These are phyloP conservation scores for Clarireedia homoeocarpa DNA, from an alignment of 2,329 filamentous ascomycete genomes.

Conservation along the genomic window DNA sequence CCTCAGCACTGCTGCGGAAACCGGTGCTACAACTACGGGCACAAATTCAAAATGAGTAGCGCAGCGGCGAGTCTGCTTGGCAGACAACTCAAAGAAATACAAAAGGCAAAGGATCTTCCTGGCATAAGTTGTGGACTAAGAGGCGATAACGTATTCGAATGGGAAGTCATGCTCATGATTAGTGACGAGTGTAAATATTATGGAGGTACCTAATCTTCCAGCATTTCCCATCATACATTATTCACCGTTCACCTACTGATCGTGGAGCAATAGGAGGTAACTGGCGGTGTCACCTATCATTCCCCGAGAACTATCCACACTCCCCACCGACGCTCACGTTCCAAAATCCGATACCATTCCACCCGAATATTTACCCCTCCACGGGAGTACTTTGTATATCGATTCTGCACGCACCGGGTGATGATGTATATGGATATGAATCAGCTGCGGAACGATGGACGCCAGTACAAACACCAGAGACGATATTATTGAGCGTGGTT, in stretches of 20 bases:
- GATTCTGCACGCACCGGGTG: slow-evolving; percentile 90
- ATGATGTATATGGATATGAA: slow-evolving; percentile 93
- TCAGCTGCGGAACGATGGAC: slow-evolving; percentile 84
- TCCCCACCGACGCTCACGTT: slow-evolving; percentile 87
- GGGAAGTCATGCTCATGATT: slow-evolving; percentile 99
- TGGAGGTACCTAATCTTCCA: slow-evolving; percentile 42
- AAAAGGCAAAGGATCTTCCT: slow-evolving; percentile 80
- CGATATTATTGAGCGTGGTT: slow-evolving; percentile 85
- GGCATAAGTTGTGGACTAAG: slow-evolving; percentile 90
- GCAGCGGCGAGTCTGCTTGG: slow-evolving; percentile 63
- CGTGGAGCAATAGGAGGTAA: slow-evolving; percentile 60
- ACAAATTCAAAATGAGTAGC: neutral
- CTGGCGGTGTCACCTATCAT: slow-evolving; percentile 78
- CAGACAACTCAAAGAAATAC: slow-evolving; percentile 90
- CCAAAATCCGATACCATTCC: slow-evolving; percentile 74
- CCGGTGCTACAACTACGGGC: no score
- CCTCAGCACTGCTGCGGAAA: no score
- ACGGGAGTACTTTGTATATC: slow-evolving; percentile 90
- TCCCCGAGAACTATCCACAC: slow-evolving; percentile 79
- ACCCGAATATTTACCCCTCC: slow-evolving; percentile 80
- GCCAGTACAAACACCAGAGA: slow-evolving; percentile 91
- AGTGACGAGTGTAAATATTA: slow-evolving; percentile 74
- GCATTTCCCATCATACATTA: no score
- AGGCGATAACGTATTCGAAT: slow-evolving; percentile 86
- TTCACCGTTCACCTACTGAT: no score